phyloP scores from a whole-genome alignment of 176 grass and related monocot genomes.

The barley (Hordeum vulgare) region DNA sequence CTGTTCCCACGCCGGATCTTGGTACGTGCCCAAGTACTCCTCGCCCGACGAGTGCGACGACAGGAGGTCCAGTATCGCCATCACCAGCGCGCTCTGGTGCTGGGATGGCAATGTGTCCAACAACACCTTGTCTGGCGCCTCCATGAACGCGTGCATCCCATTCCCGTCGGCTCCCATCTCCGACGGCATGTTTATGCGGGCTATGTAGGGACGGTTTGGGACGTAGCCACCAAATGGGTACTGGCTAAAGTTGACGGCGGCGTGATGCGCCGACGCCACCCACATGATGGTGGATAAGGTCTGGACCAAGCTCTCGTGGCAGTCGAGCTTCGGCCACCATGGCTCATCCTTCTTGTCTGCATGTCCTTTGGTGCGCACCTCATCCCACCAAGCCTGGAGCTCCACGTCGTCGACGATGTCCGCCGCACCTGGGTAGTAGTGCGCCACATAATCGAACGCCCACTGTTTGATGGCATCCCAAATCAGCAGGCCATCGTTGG shows the following conservation, averaged over 20 bases:
- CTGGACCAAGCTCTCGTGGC: neutral
- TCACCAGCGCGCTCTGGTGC: too few species aligned
- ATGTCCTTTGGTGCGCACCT: conserved; percentile 73
- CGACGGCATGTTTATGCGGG: neutral
- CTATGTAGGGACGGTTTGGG: neutral
- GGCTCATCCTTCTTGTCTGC: conserved; percentile 89
- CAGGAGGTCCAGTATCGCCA: too few species aligned
- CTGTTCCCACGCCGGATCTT: too few species aligned
- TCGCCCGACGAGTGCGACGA: too few species aligned
- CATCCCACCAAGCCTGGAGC: conserved; percentile 70
- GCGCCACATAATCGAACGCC: conserved; percentile 38
- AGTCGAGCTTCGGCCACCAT: conserved; percentile 51
- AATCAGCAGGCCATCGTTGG: conserved; percentile 57
- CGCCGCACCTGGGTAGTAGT: conserved; percentile 46
- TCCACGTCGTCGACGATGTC: conserved; percentile 39
- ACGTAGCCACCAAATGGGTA: neutral
- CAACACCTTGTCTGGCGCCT: too few species aligned
- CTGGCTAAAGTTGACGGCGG: neutral
- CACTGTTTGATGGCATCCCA: conserved; percentile 63
- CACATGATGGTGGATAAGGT: neutral
- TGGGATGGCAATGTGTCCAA: too few species aligned
- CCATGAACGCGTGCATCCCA: too few species aligned
- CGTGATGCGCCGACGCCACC: neutral
- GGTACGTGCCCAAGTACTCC: too few species aligned
- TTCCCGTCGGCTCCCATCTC: too few species aligned